phyloP scores from a whole-genome alignment of 768 basidiomycete species.

The Cantharellus anzutake region DNA sequence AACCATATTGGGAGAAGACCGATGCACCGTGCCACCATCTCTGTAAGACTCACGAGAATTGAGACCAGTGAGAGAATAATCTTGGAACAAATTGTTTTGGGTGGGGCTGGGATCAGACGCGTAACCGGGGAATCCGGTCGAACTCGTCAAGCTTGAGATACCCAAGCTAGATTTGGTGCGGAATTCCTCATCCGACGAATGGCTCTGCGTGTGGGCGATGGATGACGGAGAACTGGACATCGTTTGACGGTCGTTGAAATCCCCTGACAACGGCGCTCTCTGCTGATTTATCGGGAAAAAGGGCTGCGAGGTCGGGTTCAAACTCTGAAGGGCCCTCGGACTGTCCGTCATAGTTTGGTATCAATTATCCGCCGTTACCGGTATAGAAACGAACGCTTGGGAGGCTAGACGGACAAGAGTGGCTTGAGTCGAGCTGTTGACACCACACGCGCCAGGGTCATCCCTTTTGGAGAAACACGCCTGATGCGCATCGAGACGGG shows the following conservation, averaged over 20 bases:
- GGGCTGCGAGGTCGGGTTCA: slow-evolving; percentile 8
- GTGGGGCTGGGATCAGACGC: neutral
- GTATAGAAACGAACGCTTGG: neutral
- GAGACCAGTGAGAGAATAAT: neutral
- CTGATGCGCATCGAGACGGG: too few relatives aligned
- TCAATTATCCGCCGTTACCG: too few relatives aligned
- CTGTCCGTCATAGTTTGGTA: neutral
- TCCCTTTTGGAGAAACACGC: too few relatives aligned
- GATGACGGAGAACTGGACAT: neutral
- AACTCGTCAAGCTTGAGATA: neutral
- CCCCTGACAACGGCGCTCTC: neutral
- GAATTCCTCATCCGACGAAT: neutral
- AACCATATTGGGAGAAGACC: neutral
- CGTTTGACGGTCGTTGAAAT: neutral
- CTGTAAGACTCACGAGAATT: neutral
- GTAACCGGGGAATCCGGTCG: neutral
- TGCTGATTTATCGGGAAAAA: slow-evolving; percentile 4
- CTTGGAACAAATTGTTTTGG: neutral
- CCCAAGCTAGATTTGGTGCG: neutral
- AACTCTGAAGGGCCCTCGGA: neutral
- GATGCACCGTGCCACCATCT: neutral
- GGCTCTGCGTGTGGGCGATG: neutral
- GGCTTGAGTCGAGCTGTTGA: too few relatives aligned
- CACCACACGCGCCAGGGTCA: too few relatives aligned
- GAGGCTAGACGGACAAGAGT: too few relatives aligned